These are phyloP conservation scores for Penicillium sp. DNA, from an alignment of 2,329 filamentous ascomycete genomes.

Conservation along the genomic window DNA sequence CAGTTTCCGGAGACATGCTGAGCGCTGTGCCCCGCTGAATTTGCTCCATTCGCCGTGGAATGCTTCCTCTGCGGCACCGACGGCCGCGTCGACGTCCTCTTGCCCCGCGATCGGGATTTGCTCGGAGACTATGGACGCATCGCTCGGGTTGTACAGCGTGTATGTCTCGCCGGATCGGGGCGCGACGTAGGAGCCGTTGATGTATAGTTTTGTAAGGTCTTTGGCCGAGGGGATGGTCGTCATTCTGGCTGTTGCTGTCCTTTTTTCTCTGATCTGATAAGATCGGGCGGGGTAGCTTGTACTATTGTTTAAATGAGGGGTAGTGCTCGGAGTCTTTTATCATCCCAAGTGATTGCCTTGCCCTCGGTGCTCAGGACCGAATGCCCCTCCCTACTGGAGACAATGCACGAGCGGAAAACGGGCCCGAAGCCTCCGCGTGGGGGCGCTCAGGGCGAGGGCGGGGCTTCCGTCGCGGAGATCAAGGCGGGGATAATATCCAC, in stretches of 20 bases:
- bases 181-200: background rate
- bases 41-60: background rate
- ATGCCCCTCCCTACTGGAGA: background rate
- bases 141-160: background rate
- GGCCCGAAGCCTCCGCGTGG: background rate
- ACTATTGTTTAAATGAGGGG: background rate
- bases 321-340: background rate
- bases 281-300: background rate
- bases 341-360: background rate
- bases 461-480: background rate
- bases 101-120: background rate
- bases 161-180: background rate
- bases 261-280: background rate
- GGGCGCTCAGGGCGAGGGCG: too few species aligned
- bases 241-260: background rate
- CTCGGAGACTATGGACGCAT: background rate
- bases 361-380: background rate
- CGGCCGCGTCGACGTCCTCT: background rate
- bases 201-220: background rate
- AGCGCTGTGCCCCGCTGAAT: background rate
- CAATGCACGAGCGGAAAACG: background rate
- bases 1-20: conserved; percentile 2
- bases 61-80: background rate
- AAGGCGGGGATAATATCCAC: background rate
- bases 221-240: background rate